Evolutionary conservation across 805 yeast genomes (phyloP), one percentile per base, ranked within the genome.

Genomic region (Candida caryicola): DNA sequence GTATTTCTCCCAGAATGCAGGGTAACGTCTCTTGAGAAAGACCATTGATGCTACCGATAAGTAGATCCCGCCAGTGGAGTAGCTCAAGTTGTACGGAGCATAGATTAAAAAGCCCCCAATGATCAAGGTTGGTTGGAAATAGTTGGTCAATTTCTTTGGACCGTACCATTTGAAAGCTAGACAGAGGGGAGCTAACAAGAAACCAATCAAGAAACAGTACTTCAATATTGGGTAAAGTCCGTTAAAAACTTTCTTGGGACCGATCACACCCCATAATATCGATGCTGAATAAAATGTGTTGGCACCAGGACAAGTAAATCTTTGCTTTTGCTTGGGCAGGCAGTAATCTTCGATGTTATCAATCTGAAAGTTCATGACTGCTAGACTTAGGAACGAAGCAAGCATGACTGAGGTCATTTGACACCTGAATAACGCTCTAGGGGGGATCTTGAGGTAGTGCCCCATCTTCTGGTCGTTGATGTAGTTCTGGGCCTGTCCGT

Each of bases 371-470:
- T 51, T 51, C 23, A 56, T 30, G 4, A 53, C 50, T 6, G 50
- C 64, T 32, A 57, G 41, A 15, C 49, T 40, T 25, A 57, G 38
- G 23, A 59, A 53, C 2, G 58, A 45, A 15, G 50, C 31, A 31
- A 59, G 36, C 13, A 51, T 37, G 3, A 49, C 51, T 2, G 60
- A 47, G 13, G 51, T 21, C 33, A 60, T 46, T 47, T 61, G 66
- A 17, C 44, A 43, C 55, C 69, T 57, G 60, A 82, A 80, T 45
- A 81, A 62, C 1, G 79, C 66, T 42, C 79, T 66, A 2, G 87
- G 88, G 0, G 84, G 78, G 14, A 82, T 62, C 47, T 79, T 79
- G 51, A 79, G 57, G 51, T 83, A 83, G 43, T 82, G 86, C 2
- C 77, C 85, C 54, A 77, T 54, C 50, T 82, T 82, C 68, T 76